Base-by-base conservation (phyloP, 176 grass and related monocot genomes). In the Cenchrus americanus region DNA sequence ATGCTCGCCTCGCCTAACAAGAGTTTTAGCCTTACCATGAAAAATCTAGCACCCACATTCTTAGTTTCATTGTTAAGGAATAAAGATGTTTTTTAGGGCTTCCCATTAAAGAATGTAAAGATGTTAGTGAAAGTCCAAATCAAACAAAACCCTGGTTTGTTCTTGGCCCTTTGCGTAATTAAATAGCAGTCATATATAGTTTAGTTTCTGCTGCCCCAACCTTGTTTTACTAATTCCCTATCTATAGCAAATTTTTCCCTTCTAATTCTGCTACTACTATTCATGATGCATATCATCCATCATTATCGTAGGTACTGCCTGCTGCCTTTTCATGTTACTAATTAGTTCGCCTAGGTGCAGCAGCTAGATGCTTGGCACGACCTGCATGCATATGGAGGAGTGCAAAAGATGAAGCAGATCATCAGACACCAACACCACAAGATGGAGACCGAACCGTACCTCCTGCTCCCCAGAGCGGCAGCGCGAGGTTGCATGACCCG, bases 401-500 rank as follows among this genome's bases (percentile, higher is more conserved):
- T 61, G 58, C n/a, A 5, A 61, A 24, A 61, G 58, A 57, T 41
- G 53, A 76, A 76, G 51, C 51, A 53, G 15, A 37, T 37, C 3
- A 37, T 34, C 32, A 34, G 32, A 34, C n/a, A n/a, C n/a, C n/a
- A 3, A 54, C 15, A 55, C 7, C 18, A 21, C 53, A 55, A 55
- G 48, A 32, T 26, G 1, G 24, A 50, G 14, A 24, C 13, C 32
- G 18, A 68, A 37, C 27, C 42, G 24, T 70, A 95, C 96, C 96
- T 94, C 87, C 82, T 18, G 80, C 34, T 22, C 75, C 86, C 89
- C 87, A 89, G 23, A 99, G 79, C 26, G 93, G 96, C 55, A 93
- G 52, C 8, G 87, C 86, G 21, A 94, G 76, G 43, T 92, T 92
- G 85, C 96, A 99, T 0, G 96, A 88, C 0, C 93, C 96, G 44